Base-by-base conservation (phyloP, 202 grass and related monocot species). In the Thinopyrum obtusiflorum region DNA sequence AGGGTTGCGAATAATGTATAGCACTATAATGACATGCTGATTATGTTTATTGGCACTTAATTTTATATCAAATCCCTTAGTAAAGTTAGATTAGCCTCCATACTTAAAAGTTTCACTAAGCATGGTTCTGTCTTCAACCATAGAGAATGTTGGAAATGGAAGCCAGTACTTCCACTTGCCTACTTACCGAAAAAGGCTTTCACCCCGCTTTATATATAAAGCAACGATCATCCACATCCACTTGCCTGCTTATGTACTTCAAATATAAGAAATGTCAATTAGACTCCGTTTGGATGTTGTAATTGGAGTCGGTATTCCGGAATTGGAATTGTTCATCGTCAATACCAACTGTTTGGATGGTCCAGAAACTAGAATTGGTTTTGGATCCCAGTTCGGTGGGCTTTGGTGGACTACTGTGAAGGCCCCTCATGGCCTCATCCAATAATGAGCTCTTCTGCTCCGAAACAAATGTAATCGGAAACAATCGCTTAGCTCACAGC, bases 21-120 rank as follows among this genome's bases (percentile, higher is more conserved):
- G 9, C 11, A 46, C 4, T 60, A 73, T 79, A 80, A 26, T 77
- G 36, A 47, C 24, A 61, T 65, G 10, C 33, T 86, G 49, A 20
- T 7, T 55, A 55, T 55, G 49, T 55, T 55, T 55, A 20, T 20
- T 17, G 17, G 17, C 49, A 55, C 49, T 55, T 55, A 55, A 55
- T 77, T 46, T 73, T 26, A 42, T 74, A 40, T 35, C 68, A 24
- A 49, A 28, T 33, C 46, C 72, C 40, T 29, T 61, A 31, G 29
- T 51, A 46, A 88, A 73, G 17, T 62, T 76, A 39, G 61, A 61
- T 76, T 35, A 62, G 27, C 49, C 47, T 83, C 44, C 76, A 70
- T 37, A 63, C 55, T 17, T 82, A 24, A 51, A 62, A 83, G 55
- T 49, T 83, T 72, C 28, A 51, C 21, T 65, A 55, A 51, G 28